A percentile compares a stretch with the other conserved stretches of the same genome.
These are phyloP conservation scores for Epichloe hybrida DNA, from an alignment of 2,329 filamentous ascomycete species.

Conservation along the genomic window DNA sequence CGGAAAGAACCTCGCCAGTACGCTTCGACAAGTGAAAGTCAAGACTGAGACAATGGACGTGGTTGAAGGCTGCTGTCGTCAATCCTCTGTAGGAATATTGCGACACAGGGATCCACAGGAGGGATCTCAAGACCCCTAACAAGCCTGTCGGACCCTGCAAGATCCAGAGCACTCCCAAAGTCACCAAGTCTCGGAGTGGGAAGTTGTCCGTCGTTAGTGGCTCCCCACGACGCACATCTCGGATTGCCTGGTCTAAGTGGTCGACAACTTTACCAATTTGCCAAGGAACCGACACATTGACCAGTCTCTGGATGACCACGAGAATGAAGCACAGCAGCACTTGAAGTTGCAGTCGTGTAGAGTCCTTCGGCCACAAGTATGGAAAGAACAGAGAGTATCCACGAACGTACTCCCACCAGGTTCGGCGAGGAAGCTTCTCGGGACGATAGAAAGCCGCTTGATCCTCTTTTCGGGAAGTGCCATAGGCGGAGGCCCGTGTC, in stretches of 20 bases:
- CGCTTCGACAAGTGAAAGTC: slow-evolving; percentile 96
- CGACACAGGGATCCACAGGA: slow-evolving; percentile 90
- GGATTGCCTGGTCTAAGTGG: slow-evolving; percentile 42
- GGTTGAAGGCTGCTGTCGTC: slow-evolving; percentile 90
- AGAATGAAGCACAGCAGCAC: slow-evolving; percentile 74
- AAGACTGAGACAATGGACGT: slow-evolving; percentile 86
- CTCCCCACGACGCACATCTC: slow-evolving; percentile 30
- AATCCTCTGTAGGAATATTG: slow-evolving; percentile 94
- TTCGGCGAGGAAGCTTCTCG: slow-evolving; percentile 70
- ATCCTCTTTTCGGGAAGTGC: slow-evolving; percentile 35
- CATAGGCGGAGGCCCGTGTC: slow-evolving; percentile 19
- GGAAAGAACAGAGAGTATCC: slow-evolving; percentile 92
- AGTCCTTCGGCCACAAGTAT: slow-evolving; percentile 88
- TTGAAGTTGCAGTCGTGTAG: slow-evolving; percentile 56
- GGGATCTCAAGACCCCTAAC: slow-evolving; percentile 66
- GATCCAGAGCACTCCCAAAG: slow-evolving; percentile 57
- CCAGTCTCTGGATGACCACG: slow-evolving; percentile 63
- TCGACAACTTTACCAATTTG: slow-evolving; percentile 74
- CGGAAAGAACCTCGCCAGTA: slow-evolving; percentile 89
- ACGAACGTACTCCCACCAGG: slow-evolving; percentile 91
- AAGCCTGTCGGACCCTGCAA: slow-evolving; percentile 83
- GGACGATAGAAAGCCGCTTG: slow-evolving; percentile 80
- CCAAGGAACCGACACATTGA: slow-evolving; percentile 76
- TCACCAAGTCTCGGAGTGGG: slow-evolving; percentile 21
- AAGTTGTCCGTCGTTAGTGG: slow-evolving; percentile 21